Evolutionary conservation across 768 basidiomycete genomes (phyloP), one percentile per base, ranked within the genome.

Genomic region (Tricholoma furcatifolium): DNA sequence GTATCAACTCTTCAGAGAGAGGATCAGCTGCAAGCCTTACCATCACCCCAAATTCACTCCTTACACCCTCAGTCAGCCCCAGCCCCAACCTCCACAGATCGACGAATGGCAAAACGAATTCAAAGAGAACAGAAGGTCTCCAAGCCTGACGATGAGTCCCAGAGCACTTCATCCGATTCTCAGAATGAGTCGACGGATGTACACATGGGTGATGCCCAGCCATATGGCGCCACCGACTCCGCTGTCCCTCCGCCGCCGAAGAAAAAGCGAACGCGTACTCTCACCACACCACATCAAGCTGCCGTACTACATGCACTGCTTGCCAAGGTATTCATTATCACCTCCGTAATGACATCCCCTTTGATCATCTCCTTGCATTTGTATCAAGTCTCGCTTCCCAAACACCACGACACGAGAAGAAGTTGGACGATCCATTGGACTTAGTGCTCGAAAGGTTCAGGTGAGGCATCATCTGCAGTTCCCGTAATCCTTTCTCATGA

Each of bases 381-480:
- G 24, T 10, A 35, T 31, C 15, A 49, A 94, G 91, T 93, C 92
- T 46, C 87, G 89, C 34, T 93, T 94, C 69, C 91, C 91, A 4
- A 88, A 90, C 2, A 93, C 91, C 2, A 84, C 88, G 9, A 84
- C 88, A 81, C 82, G 91, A 45, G 92, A 93, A 70, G 88, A 92
- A 58, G 91, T 93, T 23, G 91, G 92, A 7, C 82, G 87, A 20
- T 78, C 87, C 32, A 93, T 93, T 59, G 91, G 91, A n/a, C 71
- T 94, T 64, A 92, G 90, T 65, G 90, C 91, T 43, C 81, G 91
- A 36, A 91, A 93, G 74, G 91, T 94, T 2, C 91, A 94, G 82
- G 91, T 88, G 61, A 64, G 86, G 54, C 52, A 47, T 63, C 36
- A 44, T 23, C 39, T 57, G 39, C 24, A 53, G 50, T 23, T 53